Base-by-base conservation (phyloP, 768 basidiomycete species). In the Macrolepiota dolichaula region DNA sequence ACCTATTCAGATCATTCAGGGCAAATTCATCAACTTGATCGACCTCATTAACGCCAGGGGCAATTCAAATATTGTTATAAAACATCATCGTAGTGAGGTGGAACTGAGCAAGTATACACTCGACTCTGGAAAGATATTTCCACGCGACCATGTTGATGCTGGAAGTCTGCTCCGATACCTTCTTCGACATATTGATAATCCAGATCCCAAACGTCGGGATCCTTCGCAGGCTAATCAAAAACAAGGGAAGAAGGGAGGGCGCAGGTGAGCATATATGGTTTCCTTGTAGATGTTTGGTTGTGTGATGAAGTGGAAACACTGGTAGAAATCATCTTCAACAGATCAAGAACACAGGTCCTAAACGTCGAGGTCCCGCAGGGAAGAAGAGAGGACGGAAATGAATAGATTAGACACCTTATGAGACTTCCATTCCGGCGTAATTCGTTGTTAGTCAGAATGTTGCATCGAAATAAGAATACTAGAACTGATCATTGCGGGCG, bases 11-110 rank as follows among this genome's bases (percentile, higher is more conserved):
- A 42, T 61, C 19, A 59, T 61, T 3, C 15, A 17, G 9, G 60
- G 54, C 5, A 65, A 56, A 19, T 62, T 60, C 37, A 59, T 65
- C 25, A 65, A 65, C 22, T 49, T 65, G 1, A 59, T 65, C n/a
- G 63, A 64, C 35, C 56, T 64, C 12, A 55, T 61, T 1, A 42
- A 59, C 3, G 63, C 51, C 7, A 38, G 61, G 13, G 32, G 53
- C 36, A 7, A 36, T 13, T 36, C 52, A 4, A 15, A 4, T 0
- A 38, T 24, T 3, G 24, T 22, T 7, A 24, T 55, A 3, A 10
- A 0, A 11, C n/a, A 24, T 5, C 55, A 55, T 46, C 15, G 0
- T 5, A 50, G 44, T 4, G 44, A 57, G 17, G 36, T 24, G 2
- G 59, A 36, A 12, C 35, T 64, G 51, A 47, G 60, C 19, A 25